Percentiles rank a stretch among this genome's conserved stretches.
These are phyloP conservation scores for Diaporthe sp. DNA, from an alignment of 2,329 filamentous ascomycete genomes.

Conservation along the genomic window DNA sequence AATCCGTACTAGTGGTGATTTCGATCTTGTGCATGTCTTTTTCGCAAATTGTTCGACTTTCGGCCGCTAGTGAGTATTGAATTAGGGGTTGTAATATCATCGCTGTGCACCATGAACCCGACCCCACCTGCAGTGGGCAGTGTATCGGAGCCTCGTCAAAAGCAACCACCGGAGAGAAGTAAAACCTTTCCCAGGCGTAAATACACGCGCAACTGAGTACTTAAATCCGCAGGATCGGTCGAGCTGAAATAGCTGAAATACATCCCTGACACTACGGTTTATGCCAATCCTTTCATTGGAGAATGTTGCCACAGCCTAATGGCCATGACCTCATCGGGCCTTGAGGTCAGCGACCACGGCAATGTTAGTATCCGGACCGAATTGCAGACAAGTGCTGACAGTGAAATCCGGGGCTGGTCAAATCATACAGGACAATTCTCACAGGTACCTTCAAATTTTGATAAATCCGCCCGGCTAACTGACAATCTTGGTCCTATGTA, in stretches of 20 bases:
- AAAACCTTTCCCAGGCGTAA: background rate
- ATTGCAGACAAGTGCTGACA: background rate
- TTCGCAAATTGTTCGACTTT: background rate
- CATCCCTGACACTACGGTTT: background rate
- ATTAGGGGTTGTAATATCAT: background rate
- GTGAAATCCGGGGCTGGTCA: background rate
- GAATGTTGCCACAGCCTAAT: background rate
- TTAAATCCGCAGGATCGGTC: background rate
- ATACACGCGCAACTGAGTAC: background rate
- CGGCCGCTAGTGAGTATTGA: background rate
- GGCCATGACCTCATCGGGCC: background rate
- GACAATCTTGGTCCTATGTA: background rate
- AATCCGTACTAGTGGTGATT: background rate
- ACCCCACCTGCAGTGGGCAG: background rate
- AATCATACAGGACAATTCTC: background rate
- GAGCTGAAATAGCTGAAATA: slow-evolving; percentile 11
- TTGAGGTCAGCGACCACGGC: background rate
- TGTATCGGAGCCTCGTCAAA: background rate
- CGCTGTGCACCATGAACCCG: background rate
- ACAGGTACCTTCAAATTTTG: background rate
- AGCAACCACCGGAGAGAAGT: background rate
- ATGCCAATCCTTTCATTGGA: background rate
- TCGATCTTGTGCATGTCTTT: background rate
- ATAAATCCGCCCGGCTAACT: background rate
- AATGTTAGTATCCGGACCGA: background rate